Evolutionary conservation across 2,329 filamentous ascomycete genomes (phyloP).

Genomic region (Aspergillus versicolor): DNA sequence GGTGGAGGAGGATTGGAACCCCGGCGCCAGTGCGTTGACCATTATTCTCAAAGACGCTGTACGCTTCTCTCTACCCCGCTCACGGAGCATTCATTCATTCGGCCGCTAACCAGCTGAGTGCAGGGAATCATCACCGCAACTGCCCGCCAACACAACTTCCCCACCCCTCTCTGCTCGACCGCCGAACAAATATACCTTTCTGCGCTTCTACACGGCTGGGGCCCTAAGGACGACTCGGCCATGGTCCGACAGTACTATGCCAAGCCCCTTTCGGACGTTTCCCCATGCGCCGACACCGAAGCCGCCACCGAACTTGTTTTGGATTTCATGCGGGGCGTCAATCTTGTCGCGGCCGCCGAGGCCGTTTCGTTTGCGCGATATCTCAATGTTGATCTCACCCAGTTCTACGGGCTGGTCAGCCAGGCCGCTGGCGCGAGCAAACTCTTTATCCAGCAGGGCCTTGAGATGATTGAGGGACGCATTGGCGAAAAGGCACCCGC

Average conservation of each 20-base stretch:
- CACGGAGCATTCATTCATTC: neutral
- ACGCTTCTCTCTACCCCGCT: slow-evolving; percentile 11
- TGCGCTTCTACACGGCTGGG: slow-evolving; percentile 58
- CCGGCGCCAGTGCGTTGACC: slow-evolving; percentile 58
- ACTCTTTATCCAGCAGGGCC: slow-evolving; percentile 42
- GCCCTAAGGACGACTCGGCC: slow-evolving; percentile 55
- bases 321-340: slow-evolving; percentile 47
- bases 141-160: slow-evolving; percentile 58
- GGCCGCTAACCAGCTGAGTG: neutral
- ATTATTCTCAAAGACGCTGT: slow-evolving; percentile 62
- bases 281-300: slow-evolving; percentile 29
- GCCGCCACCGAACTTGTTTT: slow-evolving; percentile 42
- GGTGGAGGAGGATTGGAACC: slow-evolving; percentile 52
- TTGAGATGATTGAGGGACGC: slow-evolving; percentile 37
- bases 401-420: slow-evolving; percentile 48
- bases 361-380: slow-evolving; percentile 48
- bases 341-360: slow-evolving; percentile 51
- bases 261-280: slow-evolving; percentile 42
- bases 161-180: slow-evolving; percentile 59
- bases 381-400: slow-evolving; percentile 45
- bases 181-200: slow-evolving; percentile 67
- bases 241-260: slow-evolving; percentile 55
- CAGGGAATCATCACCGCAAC: slow-evolving; percentile 67
- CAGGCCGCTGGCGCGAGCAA: slow-evolving; percentile 49
- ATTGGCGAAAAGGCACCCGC: slow-evolving; percentile 25